Evolutionary conservation across 1,284 basidiomycete genomes (phyloP).

Genomic region (Tausonia pullulans): DNA sequence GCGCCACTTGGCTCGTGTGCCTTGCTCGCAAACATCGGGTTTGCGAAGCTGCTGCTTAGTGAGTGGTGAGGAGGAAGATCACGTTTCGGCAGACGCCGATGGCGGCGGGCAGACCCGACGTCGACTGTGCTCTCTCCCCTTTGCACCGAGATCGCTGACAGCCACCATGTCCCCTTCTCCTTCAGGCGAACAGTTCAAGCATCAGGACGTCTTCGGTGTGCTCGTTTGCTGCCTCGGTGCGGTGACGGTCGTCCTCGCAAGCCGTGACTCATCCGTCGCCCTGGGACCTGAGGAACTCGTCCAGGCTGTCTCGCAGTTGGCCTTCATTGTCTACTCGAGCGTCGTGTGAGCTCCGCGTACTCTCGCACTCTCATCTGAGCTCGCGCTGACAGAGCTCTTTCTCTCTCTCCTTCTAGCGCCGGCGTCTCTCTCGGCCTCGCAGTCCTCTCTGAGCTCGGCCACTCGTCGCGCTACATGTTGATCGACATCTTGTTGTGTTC

Average conservation of each 20-base stretch:
- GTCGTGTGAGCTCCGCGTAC: conserved; percentile 24
- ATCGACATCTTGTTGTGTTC: conserved; percentile 11
- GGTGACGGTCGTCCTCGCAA: conserved; percentile 79
- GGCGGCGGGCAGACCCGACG: too few species aligned
- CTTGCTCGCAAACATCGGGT: conserved; percentile 85
- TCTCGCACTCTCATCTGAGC: not conserved
- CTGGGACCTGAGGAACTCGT: conserved; percentile 56
- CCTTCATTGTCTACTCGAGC: conserved; percentile 63
- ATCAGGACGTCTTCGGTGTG: too few species aligned
- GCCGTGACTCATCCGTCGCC: conserved; percentile 39
- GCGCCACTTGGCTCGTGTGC: conserved; percentile 69
- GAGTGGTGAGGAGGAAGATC: too few species aligned
- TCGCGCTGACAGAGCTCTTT: not conserved
- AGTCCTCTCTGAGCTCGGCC: conserved; percentile 3
- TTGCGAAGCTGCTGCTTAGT: conserved; percentile 70
- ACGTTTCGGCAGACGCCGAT: too few species aligned
- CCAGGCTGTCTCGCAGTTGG: conserved; percentile 52
- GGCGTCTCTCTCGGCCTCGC: not conserved
- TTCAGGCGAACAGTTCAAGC: too few species aligned
- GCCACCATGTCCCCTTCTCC: too few species aligned
- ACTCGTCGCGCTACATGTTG: not conserved
- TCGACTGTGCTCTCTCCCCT: too few species aligned
- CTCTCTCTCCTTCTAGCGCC: not conserved
- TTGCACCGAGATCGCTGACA: too few species aligned
- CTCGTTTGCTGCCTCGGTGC: conserved; percentile 47